phyloP scores from a whole-genome alignment of 345 rosid species.

The Mallotus nudiflorus region DNA sequence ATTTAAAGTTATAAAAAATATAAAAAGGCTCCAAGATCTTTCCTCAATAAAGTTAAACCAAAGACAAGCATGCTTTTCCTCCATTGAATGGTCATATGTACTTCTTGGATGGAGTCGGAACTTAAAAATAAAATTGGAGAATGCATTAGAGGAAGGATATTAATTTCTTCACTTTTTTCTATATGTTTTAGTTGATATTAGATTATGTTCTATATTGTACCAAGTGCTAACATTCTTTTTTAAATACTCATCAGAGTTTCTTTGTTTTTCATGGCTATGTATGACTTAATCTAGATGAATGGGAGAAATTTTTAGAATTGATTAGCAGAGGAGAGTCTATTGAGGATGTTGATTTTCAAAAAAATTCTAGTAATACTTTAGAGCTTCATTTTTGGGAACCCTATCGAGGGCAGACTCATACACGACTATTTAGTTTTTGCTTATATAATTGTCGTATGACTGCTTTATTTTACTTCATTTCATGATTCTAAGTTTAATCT shows the following conservation, averaged over 20 bases:
- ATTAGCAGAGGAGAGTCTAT: constrained; percentile 70
- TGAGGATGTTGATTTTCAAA: constrained; percentile 70
- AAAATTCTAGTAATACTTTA: constrained; percentile 70
- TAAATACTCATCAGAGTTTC: not conserved
- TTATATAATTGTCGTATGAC: not conserved
- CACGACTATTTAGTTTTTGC: constrained; percentile 69
- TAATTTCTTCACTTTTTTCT: too few species aligned
- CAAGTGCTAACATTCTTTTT: not conserved
- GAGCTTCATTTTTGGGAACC: constrained; percentile 99
- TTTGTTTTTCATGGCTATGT: constrained; percentile 13
- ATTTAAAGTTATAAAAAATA: too few species aligned
- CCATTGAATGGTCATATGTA: too few species aligned
- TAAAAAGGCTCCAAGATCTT: too few species aligned
- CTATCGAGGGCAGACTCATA: constrained; percentile 93
- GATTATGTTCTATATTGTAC: not conserved
- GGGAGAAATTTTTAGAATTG: constrained; percentile 96
- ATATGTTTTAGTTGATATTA: too few species aligned
- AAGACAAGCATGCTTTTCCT: too few species aligned
- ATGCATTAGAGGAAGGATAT: too few species aligned
- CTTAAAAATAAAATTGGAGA: too few species aligned
- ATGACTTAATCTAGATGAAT: constrained; percentile 65
- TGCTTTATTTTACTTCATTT: not conserved
- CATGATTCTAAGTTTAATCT: constrained; percentile 5
- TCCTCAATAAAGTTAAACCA: too few species aligned
- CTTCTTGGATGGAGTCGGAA: too few species aligned